Percentiles rank a stretch among this genome's conserved stretches.
Evolutionary conservation across 2,329 filamentous ascomycete genomes (phyloP).

Genomic region (Cladosporium velox): DNA sequence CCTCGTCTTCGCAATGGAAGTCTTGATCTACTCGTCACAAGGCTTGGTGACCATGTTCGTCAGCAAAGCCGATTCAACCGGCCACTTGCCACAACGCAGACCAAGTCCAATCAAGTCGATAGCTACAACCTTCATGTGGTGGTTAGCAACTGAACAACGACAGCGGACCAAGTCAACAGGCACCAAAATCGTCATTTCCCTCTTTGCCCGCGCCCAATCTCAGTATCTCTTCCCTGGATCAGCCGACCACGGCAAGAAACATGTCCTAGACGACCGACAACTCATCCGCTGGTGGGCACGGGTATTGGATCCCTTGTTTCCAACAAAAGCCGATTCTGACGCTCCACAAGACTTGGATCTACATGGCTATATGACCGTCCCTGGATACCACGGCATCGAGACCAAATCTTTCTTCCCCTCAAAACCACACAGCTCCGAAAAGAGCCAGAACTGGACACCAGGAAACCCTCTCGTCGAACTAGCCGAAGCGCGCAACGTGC

Average conservation of each 20-base stretch:
- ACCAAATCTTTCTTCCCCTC: slow-evolving; percentile 75
- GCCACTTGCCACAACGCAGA: slow-evolving; percentile 69
- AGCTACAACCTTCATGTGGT: slow-evolving; percentile 72
- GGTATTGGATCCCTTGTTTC: slow-evolving; percentile 75
- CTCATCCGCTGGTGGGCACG: slow-evolving; percentile 96
- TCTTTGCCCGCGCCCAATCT: slow-evolving; percentile 88
- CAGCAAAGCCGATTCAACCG: slow-evolving; percentile 95
- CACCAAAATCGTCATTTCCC: slow-evolving; percentile 68
- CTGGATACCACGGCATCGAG: slow-evolving; percentile 80
- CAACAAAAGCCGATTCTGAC: slow-evolving; percentile 24
- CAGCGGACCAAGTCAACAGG: slow-evolving; percentile 58
- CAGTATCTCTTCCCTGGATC: slow-evolving; percentile 96
- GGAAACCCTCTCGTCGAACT: slow-evolving; percentile 76
- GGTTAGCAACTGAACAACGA: slow-evolving; percentile 57
- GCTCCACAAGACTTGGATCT: slow-evolving; percentile 42
- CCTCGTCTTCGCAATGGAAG: slow-evolving; percentile 79
- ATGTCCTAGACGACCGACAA: slow-evolving; percentile 86
- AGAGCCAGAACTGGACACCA: slow-evolving; percentile 48
- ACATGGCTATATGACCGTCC: slow-evolving; percentile 81
- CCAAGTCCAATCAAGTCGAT: slow-evolving; percentile 74
- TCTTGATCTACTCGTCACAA: slow-evolving; percentile 80
- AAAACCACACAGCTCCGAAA: slow-evolving; percentile 28
- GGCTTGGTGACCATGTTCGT: slow-evolving; percentile 86
- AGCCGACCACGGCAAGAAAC: slow-evolving; percentile 79
- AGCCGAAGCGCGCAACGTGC: slow-evolving; percentile 55